These are phyloP conservation scores for Geoglossum cookeanum DNA, from an alignment of 2,329 filamentous ascomycete species.

Conservation along the genomic window DNA sequence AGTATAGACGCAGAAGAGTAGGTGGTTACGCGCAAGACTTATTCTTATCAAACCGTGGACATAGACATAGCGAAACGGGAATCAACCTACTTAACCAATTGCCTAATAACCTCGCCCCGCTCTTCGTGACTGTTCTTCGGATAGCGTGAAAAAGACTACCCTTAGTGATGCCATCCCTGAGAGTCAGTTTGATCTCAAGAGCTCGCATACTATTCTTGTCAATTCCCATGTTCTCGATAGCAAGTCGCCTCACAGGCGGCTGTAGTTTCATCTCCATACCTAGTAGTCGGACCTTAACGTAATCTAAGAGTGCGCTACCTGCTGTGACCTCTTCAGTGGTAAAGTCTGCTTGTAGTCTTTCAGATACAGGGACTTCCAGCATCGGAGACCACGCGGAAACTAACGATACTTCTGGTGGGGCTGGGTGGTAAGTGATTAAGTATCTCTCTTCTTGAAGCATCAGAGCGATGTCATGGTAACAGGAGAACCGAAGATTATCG, in stretches of 20 bases:
- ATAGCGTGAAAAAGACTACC: slow-evolving; percentile 85
- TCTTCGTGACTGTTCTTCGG: slow-evolving; percentile 75
- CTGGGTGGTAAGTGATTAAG: slow-evolving; percentile 51
- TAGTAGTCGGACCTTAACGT: slow-evolving; percentile 61
- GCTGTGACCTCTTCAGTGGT: slow-evolving; percentile 51
- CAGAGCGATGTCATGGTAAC: slow-evolving; percentile 41
- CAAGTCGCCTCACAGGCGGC: slow-evolving; percentile 55
- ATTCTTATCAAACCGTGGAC: background rate
- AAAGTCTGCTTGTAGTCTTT: slow-evolving; percentile 56
- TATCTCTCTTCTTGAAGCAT: slow-evolving; percentile 59
- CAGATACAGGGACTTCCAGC: slow-evolving; percentile 45
- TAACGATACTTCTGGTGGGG: slow-evolving; percentile 16
- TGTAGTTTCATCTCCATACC: slow-evolving; percentile 66
- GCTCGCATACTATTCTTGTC: slow-evolving; percentile 83
- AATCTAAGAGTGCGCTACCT: slow-evolving; percentile 64
- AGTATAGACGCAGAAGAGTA: background rate
- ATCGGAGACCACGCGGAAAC: slow-evolving; percentile 16
- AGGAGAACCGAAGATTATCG: slow-evolving; percentile 36
- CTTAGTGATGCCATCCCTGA: slow-evolving; percentile 57
- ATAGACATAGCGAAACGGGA: background rate
- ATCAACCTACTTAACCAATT: slow-evolving; percentile 51
- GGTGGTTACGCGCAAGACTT: background rate
- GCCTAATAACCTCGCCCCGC: slow-evolving; percentile 65
- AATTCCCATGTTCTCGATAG: slow-evolving; percentile 66
- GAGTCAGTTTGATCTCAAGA: slow-evolving; percentile 72